A percentile compares a stretch with the other conserved stretches of the same genome.
Conservation (phyloP, 208 protist genomes). For the Lotmaria passim region DNA sequence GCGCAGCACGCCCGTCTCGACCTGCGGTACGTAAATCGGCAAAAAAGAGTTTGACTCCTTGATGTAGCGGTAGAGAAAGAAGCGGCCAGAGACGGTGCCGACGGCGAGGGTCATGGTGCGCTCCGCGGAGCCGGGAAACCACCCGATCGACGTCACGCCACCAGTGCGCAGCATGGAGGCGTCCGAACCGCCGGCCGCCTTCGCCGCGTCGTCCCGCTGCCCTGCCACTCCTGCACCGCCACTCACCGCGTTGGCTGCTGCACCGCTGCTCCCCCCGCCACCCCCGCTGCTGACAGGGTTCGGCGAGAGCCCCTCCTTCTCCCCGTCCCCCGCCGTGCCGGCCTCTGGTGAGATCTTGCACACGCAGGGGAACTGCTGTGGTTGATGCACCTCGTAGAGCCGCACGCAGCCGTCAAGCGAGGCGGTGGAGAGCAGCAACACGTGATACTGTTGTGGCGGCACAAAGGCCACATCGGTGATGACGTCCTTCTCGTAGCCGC, state of each 20-base stretch:
- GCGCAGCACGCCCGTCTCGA: conserved; percentile 32
- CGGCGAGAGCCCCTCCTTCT: conserved; percentile 7
- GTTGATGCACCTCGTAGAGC: conserved; percentile 86
- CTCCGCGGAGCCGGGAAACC: conserved; percentile 83
- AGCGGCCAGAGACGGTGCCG: conserved; percentile 77
- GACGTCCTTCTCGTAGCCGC: conserved; percentile 87
- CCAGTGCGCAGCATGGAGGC: conserved; percentile 30
- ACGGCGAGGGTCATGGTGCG: conserved; percentile 82
- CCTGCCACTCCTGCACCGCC: neutral
- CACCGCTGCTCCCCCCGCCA: neutral
- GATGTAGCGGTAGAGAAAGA: conserved; percentile 76
- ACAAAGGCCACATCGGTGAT: conserved; percentile 91
- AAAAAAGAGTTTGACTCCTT: conserved; percentile 70
- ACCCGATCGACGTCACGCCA: conserved; percentile 82
- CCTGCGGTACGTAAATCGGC: conserved; percentile 38
- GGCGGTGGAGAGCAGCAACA: conserved; percentile 83
- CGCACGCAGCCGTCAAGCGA: conserved; percentile 88
- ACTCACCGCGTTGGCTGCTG: conserved; percentile 1
- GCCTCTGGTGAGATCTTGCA: conserved; percentile 72
- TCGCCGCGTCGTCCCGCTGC: conserved; percentile 7
- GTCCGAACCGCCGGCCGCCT: neutral
- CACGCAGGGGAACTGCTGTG: conserved; percentile 66
- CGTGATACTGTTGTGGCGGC: conserved; percentile 79
- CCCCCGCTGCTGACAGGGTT: conserved; percentile 10
- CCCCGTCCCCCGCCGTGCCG: conserved; percentile 33